These are phyloP conservation scores for Xylariaceae sp. DNA, from an alignment of 2,329 filamentous ascomycete genomes.

Conservation along the genomic window DNA sequence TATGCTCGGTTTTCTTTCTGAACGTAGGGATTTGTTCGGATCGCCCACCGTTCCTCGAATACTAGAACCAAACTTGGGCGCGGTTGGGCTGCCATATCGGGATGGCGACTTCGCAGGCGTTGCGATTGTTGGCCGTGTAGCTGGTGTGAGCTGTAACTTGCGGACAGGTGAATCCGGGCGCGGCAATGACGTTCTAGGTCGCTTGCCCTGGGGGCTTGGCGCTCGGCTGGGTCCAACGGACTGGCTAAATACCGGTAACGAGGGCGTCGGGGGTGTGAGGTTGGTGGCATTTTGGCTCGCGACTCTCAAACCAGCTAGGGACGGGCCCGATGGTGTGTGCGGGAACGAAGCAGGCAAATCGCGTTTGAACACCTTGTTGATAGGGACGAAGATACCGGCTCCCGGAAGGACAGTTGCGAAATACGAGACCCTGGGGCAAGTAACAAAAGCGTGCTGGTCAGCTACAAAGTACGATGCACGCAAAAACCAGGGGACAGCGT, in stretches of 20 bases:
- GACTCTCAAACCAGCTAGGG: constrained; percentile 50
- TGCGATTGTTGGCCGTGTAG: constrained; percentile 52
- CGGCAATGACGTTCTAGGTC: constrained; percentile 70
- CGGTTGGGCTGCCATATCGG: constrained; percentile 59
- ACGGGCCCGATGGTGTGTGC: constrained; percentile 65
- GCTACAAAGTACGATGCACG: constrained; percentile 13
- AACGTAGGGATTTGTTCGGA: constrained; percentile 52
- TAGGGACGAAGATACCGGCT: constrained; percentile 88
- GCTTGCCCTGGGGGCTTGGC: constrained; percentile 68
- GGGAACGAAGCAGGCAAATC: constrained; percentile 55
- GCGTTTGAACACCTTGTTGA: constrained; percentile 72
- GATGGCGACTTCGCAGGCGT: constrained; percentile 52
- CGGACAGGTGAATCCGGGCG: constrained; percentile 83
- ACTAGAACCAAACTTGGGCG: constrained; percentile 60
- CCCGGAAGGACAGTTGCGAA: constrained; percentile 75
- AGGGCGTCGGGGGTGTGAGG: constrained; percentile 61
- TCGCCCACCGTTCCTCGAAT: constrained; percentile 59
- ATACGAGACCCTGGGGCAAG: constrained; percentile 58
- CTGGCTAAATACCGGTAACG: constrained; percentile 77
- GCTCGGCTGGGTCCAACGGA: constrained; percentile 74
- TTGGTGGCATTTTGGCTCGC: constrained; percentile 56
- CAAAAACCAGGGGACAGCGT: background rate
- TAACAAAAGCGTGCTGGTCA: constrained; percentile 21
- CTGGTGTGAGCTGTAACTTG: constrained; percentile 61
- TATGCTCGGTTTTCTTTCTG: constrained; percentile 49